Percentiles rank a stretch among this genome's conserved stretches.
Conservation (phyloP, 306 rosid genomes). For the Dryas octopetala region DNA sequence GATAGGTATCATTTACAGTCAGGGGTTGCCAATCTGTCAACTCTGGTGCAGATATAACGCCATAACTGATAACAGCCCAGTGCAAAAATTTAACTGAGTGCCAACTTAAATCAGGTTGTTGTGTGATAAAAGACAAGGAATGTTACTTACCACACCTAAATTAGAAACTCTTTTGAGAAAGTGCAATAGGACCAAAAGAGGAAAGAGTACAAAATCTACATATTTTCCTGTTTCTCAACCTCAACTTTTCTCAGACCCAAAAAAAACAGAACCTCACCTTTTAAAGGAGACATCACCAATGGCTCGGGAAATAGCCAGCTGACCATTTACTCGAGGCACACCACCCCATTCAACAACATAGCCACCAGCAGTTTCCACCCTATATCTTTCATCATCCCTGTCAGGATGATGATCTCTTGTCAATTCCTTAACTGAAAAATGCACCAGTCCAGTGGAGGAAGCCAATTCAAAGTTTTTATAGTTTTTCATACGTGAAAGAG, state of each 20-base stretch:
- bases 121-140: background rate
- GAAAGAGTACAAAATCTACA: background rate
- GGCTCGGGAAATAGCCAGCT: slow-evolving; percentile 84
- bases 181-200: background rate
- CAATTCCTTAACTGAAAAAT: slow-evolving; percentile 79
- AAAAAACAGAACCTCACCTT: slow-evolving; percentile 47
- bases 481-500: slow-evolving; percentile 53
- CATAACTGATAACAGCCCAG: slow-evolving; percentile 55
- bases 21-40: slow-evolving; percentile 92
- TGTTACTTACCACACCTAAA: background rate
- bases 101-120: background rate
- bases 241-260: too few species aligned
- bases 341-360: slow-evolving; percentile 85
- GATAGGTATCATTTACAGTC: slow-evolving; percentile 80
- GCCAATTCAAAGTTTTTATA: slow-evolving; percentile 49
- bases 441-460: slow-evolving; percentile 54
- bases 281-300: slow-evolving; percentile 82
- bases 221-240: slow-evolving; percentile 8
- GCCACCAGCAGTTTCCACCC: slow-evolving; percentile 98
- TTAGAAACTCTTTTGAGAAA: background rate
- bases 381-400: slow-evolving; percentile 79
- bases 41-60: slow-evolving; percentile 90
- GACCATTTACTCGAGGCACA: slow-evolving; percentile 86
- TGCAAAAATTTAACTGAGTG: slow-evolving; percentile 20
- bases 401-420: slow-evolving; percentile 96